Conservation (phyloP, 1,139 yeast genomes). For the Sugiyamaella japonica region DNA sequence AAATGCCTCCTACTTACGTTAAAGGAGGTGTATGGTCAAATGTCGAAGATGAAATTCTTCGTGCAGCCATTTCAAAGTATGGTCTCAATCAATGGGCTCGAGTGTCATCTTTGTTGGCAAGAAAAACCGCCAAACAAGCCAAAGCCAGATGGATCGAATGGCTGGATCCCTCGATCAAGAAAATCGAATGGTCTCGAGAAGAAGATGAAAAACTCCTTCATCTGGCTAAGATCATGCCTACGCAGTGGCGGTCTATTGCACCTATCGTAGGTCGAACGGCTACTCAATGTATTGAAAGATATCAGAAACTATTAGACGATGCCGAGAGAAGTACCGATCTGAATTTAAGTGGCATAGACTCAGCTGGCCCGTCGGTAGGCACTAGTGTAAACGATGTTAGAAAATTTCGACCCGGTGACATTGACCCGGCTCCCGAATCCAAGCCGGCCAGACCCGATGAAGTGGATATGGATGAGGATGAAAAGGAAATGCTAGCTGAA, state of each 20-base stretch:
- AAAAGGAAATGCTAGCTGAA: constrained; percentile 87
- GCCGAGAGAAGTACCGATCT: constrained; percentile 43
- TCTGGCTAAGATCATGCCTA: constrained; percentile 72
- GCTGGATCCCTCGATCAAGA: constrained; percentile 70
- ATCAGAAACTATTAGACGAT: constrained; percentile 70
- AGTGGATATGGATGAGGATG: constrained; percentile 81
- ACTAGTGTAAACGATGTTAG: constrained; percentile 33
- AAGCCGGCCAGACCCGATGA: constrained; percentile 81
- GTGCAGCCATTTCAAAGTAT: constrained; percentile 89
- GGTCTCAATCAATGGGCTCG: constrained; percentile 95
- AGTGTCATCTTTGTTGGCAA: constrained; percentile 80
- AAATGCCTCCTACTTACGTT: constrained; percentile 65
- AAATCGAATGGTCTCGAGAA: constrained; percentile 65
- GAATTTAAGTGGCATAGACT: constrained; percentile 53
- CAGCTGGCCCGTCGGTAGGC: constrained; percentile 47
- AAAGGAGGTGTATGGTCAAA: constrained; percentile 93
- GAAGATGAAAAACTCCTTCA: constrained; percentile 75
- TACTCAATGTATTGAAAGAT: constrained; percentile 84
- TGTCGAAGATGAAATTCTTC: constrained; percentile 84
- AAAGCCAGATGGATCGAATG: constrained; percentile 93
- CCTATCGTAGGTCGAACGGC: constrained; percentile 82
- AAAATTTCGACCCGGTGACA: constrained; percentile 48
- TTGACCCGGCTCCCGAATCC: constrained; percentile 75
- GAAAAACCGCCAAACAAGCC: constrained; percentile 88
- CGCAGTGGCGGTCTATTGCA: constrained; percentile 92